Conservation (phyloP, 108 stramenopile genomes). For the Cyclotella distinguenda region DNA sequence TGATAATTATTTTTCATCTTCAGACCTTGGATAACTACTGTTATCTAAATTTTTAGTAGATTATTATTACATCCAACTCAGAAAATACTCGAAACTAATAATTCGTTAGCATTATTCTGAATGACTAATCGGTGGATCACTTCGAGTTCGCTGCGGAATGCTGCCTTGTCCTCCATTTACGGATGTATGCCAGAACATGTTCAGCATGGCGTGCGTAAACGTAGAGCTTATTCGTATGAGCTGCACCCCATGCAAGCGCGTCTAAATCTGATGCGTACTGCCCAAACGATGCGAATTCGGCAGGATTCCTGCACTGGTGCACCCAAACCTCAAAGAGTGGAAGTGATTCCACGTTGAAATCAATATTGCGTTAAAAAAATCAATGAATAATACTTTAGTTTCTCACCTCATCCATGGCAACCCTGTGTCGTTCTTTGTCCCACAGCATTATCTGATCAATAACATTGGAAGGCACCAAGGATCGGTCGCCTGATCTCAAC, state of each 20-base stretch:
- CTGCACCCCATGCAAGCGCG: constrained; percentile 66
- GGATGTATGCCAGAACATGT: constrained; percentile 61
- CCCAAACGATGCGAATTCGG: constrained; percentile 72
- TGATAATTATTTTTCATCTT: too few relatives aligned
- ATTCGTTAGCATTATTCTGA: too few relatives aligned
- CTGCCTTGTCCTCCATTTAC: constrained; percentile 71
- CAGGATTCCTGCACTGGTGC: constrained; percentile 61
- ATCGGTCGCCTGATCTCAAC: constrained; percentile 48
- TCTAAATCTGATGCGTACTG: constrained; percentile 53
- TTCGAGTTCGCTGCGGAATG: too few relatives aligned
- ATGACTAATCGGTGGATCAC: too few relatives aligned
- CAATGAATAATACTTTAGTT: background rate
- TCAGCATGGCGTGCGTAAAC: constrained; percentile 61
- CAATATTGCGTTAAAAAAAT: background rate
- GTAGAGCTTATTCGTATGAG: constrained; percentile 56
- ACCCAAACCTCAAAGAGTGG: constrained; percentile 46
- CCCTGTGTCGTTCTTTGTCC: constrained; percentile 77
- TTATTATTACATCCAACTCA: too few relatives aligned
- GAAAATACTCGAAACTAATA: too few relatives aligned
- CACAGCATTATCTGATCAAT: constrained; percentile 88
- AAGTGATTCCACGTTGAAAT: too few relatives aligned
- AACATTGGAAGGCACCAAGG: constrained; percentile 82
- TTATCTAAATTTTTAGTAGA: too few relatives aligned
- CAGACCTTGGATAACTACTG: too few relatives aligned
- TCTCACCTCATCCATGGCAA: constrained; percentile 64